Percentiles rank a stretch among this genome's conserved stretches.
These are phyloP conservation scores for Citrus sp. DNA, from an alignment of 345 rosid genomes.

Conservation along the genomic window DNA sequence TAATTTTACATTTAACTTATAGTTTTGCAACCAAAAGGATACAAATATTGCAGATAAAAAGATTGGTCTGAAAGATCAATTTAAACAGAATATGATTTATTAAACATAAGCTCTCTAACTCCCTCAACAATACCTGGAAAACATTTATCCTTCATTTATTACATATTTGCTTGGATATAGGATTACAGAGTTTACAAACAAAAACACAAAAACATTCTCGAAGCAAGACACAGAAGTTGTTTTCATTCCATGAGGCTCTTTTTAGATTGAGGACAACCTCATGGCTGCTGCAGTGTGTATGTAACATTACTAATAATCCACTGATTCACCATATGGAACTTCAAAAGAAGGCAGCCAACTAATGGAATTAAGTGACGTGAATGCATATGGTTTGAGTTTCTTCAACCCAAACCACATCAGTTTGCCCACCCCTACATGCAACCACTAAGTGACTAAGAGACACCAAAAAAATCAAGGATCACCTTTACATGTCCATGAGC, in stretches of 20 bases:
- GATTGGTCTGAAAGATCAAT: not conserved
- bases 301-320: not conserved
- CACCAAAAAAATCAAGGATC: not conserved
- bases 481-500: not conserved
- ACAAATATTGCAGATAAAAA: not conserved
- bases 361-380: not conserved
- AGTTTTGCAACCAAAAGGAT: not conserved
- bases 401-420: not conserved
- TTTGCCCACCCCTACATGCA: not conserved
- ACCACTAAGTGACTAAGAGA: not conserved
- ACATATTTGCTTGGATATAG: not conserved
- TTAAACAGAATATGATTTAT: not conserved
- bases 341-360: not conserved
- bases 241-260: not conserved
- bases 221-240: not conserved
- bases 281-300: not conserved
- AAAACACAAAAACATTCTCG: not conserved
- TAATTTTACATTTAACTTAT: not conserved
- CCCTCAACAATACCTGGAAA: not conserved
- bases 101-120: not conserved
- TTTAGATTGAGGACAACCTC: not conserved
- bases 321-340: not conserved
- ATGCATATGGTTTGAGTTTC: not conserved
- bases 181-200: not conserved
- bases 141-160: not conserved